A percentile compares a stretch with the other conserved stretches of the same genome.
Conservation (phyloP, 202 grass and related monocot genomes). For the Dendrocalamus latiflorus region DNA sequence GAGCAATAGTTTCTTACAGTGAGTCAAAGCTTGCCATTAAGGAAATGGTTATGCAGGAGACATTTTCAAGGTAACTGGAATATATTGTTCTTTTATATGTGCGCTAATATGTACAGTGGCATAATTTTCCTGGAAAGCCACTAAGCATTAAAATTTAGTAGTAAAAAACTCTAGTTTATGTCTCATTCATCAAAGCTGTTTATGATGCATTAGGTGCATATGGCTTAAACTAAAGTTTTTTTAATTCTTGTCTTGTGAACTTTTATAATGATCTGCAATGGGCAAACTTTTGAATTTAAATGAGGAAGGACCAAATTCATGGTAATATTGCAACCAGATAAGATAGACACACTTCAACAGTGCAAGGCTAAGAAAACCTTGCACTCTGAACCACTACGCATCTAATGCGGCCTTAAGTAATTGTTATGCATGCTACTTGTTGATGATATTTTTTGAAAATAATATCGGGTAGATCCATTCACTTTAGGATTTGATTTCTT, state of each 20-base stretch:
- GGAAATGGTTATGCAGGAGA: slow-evolving; percentile 71
- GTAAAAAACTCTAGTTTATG: neutral
- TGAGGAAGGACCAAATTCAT: neutral
- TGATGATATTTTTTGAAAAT: slow-evolving; percentile 6
- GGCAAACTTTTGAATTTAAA: neutral
- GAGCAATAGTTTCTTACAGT: slow-evolving; percentile 43
- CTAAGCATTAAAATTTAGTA: neutral
- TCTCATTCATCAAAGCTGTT: neutral
- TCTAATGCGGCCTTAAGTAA: too few relatives aligned
- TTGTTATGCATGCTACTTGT: neutral
- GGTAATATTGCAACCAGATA: neutral
- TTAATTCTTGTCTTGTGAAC: neutral
- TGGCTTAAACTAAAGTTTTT: neutral
- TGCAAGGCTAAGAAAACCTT: too few relatives aligned
- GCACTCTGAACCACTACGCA: too few relatives aligned
- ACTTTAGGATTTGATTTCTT: slow-evolving; percentile 15
- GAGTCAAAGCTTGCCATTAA: slow-evolving; percentile 76
- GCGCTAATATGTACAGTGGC: neutral
- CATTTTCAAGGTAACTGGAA: slow-evolving; percentile 64
- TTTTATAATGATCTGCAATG: slow-evolving; percentile 9
- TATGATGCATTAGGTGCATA: neutral
- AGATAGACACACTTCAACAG: neutral
- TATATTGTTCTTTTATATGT: slow-evolving; percentile 4
- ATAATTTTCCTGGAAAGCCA: neutral
- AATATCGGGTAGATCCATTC: neutral